Evolutionary conservation across 1,284 basidiomycete genomes (phyloP).

Genomic region (Fomitopsis palustris): DNA sequence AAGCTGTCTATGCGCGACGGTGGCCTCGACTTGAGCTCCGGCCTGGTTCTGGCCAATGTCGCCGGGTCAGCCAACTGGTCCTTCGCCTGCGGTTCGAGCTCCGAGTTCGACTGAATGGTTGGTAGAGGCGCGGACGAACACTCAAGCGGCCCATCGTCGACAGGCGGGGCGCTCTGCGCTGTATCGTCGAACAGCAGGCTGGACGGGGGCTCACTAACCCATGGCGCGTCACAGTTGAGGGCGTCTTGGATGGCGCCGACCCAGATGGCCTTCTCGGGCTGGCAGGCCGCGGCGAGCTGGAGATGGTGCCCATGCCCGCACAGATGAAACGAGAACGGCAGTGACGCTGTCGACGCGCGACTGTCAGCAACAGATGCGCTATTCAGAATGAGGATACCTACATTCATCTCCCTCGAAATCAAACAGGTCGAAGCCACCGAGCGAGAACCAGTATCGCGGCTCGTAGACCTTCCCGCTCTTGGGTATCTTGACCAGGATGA

Average conservation of each 20-base stretch:
- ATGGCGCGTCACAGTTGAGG: constrained; percentile 35
- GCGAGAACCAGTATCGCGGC: constrained; percentile 81
- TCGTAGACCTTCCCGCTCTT: constrained; percentile 78
- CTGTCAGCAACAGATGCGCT: not conserved
- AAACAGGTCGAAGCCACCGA: constrained; percentile 68
- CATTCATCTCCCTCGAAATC: constrained; percentile 70
- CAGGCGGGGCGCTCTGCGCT: constrained; percentile 8
- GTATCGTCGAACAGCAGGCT: constrained; percentile 43
- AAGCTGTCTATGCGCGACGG: constrained; percentile 22
- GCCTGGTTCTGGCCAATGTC: not conserved
- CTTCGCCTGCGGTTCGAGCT: constrained; percentile 34
- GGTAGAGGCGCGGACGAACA: constrained; percentile 31
- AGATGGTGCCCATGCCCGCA: constrained; percentile 67
- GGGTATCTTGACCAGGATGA: constrained; percentile 82
- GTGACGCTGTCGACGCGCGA: constrained; percentile 45
- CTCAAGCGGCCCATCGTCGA: constrained; percentile 14
- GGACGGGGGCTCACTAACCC: constrained; percentile 58
- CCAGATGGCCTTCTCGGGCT: constrained; percentile 83
- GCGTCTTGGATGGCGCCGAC: constrained; percentile 58
- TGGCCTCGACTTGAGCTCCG: constrained; percentile 18
- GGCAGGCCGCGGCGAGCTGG: constrained; percentile 81
- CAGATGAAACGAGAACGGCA: constrained; percentile 80
- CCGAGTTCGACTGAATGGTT: constrained; percentile 62
- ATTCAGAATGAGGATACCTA: constrained; percentile 28
- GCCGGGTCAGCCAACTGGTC: constrained; percentile 1